Conservation (phyloP, 495 filamentous ascomycete species). For the Daldinia concentrica region DNA sequence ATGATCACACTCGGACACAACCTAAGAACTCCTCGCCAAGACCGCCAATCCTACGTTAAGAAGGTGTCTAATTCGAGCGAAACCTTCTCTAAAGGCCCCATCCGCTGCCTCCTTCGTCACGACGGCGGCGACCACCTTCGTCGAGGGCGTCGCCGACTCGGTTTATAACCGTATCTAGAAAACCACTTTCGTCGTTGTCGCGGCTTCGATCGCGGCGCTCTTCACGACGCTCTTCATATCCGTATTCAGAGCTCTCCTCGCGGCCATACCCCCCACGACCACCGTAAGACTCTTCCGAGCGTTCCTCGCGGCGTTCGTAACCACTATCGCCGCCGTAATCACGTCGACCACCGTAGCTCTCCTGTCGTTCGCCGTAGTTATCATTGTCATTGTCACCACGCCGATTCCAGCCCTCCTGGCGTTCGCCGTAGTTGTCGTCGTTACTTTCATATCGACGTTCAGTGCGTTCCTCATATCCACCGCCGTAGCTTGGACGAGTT, state of each 20-base stretch:
- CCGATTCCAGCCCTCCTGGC: constrained; percentile 32
- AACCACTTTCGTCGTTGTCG: constrained; percentile 38
- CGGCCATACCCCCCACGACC: constrained; percentile 35
- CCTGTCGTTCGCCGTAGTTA: constrained; percentile 37
- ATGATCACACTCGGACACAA: not conserved
- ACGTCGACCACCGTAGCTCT: constrained; percentile 34
- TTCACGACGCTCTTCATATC: constrained; percentile 21
- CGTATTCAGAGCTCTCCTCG: constrained; percentile 31
- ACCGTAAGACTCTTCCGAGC: constrained; percentile 13
- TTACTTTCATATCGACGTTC: constrained; percentile 49
- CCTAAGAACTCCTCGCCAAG: constrained; percentile 10
- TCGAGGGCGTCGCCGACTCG: constrained; percentile 44
- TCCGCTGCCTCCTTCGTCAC: constrained; percentile 33
- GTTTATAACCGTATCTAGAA: constrained; percentile 39
- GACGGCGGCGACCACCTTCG: constrained; percentile 36
- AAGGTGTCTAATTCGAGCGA: constrained; percentile 3
- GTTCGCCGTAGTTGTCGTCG: constrained; percentile 41
- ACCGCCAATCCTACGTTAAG: constrained; percentile 5
- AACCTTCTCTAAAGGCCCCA: constrained; percentile 31
- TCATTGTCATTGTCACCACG: constrained; percentile 29
- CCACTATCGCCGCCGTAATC: constrained; percentile 26
- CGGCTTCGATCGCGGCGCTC: constrained; percentile 39
- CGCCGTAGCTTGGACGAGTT: constrained; percentile 40
- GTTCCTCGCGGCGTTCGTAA: constrained; percentile 31
- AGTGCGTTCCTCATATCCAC: constrained; percentile 49